Evolutionary conservation across 176 grass and related monocot genomes (phyloP).

Genomic region (Cenchrus purpureus): DNA sequence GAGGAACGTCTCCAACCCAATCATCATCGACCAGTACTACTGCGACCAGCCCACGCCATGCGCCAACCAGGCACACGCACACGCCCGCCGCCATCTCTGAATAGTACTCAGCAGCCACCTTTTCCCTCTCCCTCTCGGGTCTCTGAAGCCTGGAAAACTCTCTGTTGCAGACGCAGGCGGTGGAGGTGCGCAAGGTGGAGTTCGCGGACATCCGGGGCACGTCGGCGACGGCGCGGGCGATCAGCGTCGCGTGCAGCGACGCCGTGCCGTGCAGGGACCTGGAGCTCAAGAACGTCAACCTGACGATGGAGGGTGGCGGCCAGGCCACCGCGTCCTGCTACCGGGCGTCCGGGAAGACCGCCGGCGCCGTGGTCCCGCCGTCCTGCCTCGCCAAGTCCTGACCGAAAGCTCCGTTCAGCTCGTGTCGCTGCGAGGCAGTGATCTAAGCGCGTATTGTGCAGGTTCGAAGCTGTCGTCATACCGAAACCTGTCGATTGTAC

Average conservation of each 20-base stretch:
- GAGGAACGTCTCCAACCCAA: constrained; percentile 81
- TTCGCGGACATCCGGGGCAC: constrained; percentile 62
- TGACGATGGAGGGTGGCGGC: constrained; percentile 52
- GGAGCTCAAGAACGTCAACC: constrained; percentile 54
- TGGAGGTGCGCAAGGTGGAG: constrained; percentile 57
- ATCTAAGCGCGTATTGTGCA: too few species aligned
- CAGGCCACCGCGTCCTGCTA: constrained; percentile 51
- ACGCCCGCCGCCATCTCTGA: neutral
- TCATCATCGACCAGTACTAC: constrained; percentile 83
- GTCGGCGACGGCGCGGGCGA: constrained; percentile 58
- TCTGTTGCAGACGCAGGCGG: constrained; percentile 52
- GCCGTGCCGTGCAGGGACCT: constrained; percentile 56
- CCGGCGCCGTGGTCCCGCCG: constrained; percentile 44
- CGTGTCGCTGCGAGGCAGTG: neutral
- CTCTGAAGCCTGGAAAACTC: too few species aligned
- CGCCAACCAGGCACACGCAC: constrained; percentile 63
- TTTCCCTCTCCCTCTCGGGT: too few species aligned
- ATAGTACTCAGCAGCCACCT: too few species aligned
- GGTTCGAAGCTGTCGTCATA: neutral
- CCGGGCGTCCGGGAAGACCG: constrained; percentile 53
- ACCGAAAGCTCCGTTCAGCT: too few species aligned
- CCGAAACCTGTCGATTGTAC: neutral
- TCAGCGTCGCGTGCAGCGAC: constrained; percentile 73
- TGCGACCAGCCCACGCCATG: constrained; percentile 64
- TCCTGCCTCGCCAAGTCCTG: constrained; percentile 50